Conservation (phyloP, 2,329 filamentous ascomycete species). For the Fusarium pseudonygamai region DNA sequence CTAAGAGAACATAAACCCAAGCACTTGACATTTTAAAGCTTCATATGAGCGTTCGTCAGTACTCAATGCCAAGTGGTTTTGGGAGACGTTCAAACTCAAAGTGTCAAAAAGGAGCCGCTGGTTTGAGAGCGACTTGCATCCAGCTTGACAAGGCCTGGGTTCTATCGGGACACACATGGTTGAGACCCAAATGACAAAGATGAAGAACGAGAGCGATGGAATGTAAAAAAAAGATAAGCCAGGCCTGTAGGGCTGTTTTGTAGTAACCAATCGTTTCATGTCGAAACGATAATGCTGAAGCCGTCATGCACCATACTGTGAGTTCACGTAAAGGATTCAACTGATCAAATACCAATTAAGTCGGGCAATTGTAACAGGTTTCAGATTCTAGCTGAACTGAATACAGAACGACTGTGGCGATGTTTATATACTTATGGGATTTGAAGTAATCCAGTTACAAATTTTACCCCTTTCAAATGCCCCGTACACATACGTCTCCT, state of each 20-base stretch:
- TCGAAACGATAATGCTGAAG: neutral
- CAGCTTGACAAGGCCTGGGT: rapidly evolving
- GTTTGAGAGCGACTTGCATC: neutral
- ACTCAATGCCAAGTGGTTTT: neutral
- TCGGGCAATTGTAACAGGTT: neutral
- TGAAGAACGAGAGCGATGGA: neutral
- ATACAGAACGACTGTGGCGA: too few species aligned
- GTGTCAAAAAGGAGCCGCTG: too few species aligned
- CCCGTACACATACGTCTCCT: rapidly evolving
- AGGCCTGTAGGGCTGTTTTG: too few species aligned
- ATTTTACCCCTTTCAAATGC: too few species aligned
- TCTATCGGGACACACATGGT: neutral
- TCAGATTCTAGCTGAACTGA: too few species aligned
- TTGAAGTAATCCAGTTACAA: neutral
- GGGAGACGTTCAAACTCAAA: too few species aligned
- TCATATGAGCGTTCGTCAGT: neutral
- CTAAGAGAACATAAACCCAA: too few species aligned
- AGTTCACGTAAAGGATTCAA: neutral
- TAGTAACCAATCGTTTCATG: too few species aligned
- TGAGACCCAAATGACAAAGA: neutral
- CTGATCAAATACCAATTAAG: neutral
- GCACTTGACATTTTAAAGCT: too few species aligned
- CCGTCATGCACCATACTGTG: neutral
- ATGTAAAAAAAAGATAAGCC: too few species aligned
- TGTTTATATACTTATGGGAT: neutral